These are phyloP conservation scores for Choiromyces venosus DNA, from an alignment of 495 filamentous ascomycete genomes.

Conservation along the genomic window DNA sequence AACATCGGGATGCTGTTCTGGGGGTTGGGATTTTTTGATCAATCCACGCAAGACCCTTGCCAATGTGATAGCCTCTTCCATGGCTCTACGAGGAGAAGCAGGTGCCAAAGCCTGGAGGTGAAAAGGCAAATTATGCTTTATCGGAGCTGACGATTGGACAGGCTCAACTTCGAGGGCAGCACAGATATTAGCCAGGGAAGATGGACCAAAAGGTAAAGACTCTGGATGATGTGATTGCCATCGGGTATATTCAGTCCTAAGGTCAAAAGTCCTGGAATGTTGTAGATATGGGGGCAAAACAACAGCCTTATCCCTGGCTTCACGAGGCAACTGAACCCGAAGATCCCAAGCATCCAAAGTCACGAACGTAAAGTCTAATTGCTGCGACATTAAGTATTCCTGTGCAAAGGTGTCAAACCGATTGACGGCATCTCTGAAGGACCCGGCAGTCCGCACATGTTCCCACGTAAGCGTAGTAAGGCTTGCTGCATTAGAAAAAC, in stretches of 20 bases:
- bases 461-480: slow-evolving; percentile 98
- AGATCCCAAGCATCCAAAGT: slow-evolving; percentile 98
- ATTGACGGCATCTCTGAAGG: slow-evolving; percentile 93
- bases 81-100: slow-evolving; percentile 91
- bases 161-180: slow-evolving; percentile 95
- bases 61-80: slow-evolving; percentile 94
- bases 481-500: slow-evolving; percentile 59
- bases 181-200: slow-evolving; percentile 92
- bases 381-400: slow-evolving; percentile 76
- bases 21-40: slow-evolving; percentile 90
- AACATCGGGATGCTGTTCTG: slow-evolving; percentile 85
- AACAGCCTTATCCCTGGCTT: slow-evolving; percentile 95
- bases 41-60: slow-evolving; percentile 85
- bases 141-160: slow-evolving; percentile 90
- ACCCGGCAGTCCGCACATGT: slow-evolving; percentile 91
- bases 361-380: slow-evolving; percentile 94
- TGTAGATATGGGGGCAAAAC: slow-evolving; percentile 94
- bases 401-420: slow-evolving; percentile 88
- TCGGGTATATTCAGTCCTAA: slow-evolving; percentile 92
- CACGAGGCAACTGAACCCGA: slow-evolving; percentile 91
- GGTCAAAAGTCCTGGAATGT: slow-evolving; percentile 92
- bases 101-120: slow-evolving; percentile 94
- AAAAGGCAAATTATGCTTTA: slow-evolving; percentile 97
- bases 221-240: slow-evolving; percentile 99
- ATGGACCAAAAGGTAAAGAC: slow-evolving; percentile 91